phyloP scores from a whole-genome alignment of 2,329 filamentous ascomycete genomes.

The Fusarium brevicatenulatum region DNA sequence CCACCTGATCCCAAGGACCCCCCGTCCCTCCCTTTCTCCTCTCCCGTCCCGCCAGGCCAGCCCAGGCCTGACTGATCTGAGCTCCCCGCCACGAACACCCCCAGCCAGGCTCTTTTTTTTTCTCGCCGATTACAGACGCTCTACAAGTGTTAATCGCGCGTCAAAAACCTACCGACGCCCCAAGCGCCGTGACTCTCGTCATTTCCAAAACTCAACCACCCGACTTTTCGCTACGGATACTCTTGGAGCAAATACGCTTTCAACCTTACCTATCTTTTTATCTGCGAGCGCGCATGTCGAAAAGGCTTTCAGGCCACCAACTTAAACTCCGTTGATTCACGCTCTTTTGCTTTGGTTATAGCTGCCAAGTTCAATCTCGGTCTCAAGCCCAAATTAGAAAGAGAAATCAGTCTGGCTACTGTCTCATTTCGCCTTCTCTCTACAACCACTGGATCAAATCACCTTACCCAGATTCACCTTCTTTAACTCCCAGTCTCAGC shows the following conservation, averaged over 20 bases:
- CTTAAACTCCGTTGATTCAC: slow-evolving; percentile 2
- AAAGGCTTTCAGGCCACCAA: slow-evolving; percentile 23
- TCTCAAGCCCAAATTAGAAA: slow-evolving; percentile 8
- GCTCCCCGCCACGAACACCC: slow-evolving; percentile 43
- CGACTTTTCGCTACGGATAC: background rate
- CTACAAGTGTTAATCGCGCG: slow-evolving; percentile 45
- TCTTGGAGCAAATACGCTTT: background rate
- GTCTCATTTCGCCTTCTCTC: slow-evolving; percentile 24
- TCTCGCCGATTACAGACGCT: slow-evolving; percentile 43
- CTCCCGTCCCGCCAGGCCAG: slow-evolving; percentile 15
- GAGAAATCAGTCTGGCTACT: slow-evolving; percentile 41
- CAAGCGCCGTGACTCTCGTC: slow-evolving; percentile 45
- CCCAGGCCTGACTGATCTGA: slow-evolving; percentile 41
- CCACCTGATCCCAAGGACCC: slow-evolving; percentile 9
- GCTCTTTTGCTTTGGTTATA: slow-evolving; percentile 15
- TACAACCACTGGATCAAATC: slow-evolving; percentile 26
- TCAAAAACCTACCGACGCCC: slow-evolving; percentile 45
- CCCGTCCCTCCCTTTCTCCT: slow-evolving; percentile 15
- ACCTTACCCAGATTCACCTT: slow-evolving; percentile 5
- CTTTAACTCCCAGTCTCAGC: slow-evolving; percentile 10
- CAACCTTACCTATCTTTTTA: slow-evolving; percentile 15
- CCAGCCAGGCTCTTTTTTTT: slow-evolving; percentile 36
- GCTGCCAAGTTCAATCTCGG: slow-evolving; percentile 9
- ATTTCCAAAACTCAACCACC: slow-evolving; percentile 32
- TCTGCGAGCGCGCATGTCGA: slow-evolving; percentile 12